phyloP scores from a whole-genome alignment of 495 filamentous ascomycete genomes.

The Podospora pseudopauciseta region DNA sequence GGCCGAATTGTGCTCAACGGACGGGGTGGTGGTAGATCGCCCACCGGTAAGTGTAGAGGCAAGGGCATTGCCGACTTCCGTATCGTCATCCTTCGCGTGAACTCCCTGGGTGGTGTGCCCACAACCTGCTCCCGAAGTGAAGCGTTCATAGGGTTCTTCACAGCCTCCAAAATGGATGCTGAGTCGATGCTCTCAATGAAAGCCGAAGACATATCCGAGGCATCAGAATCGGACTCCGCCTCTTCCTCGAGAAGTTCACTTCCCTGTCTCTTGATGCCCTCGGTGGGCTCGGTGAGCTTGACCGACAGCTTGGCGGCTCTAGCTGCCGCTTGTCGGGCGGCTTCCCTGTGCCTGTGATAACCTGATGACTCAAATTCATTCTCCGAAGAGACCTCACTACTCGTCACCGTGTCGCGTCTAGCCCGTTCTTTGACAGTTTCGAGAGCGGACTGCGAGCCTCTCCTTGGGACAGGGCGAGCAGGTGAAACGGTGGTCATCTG shows the following conservation, averaged over 20 bases:
- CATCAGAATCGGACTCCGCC: constrained; percentile 55
- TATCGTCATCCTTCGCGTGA: constrained; percentile 49
- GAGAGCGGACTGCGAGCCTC: constrained; percentile 73
- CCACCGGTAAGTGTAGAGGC: constrained; percentile 58
- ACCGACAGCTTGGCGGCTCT: constrained; percentile 39
- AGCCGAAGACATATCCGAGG: constrained; percentile 50
- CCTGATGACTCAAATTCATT: constrained; percentile 72
- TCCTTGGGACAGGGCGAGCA: constrained; percentile 40
- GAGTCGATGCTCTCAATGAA: constrained; percentile 55
- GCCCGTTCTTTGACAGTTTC: constrained; percentile 71
- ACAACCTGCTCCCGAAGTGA: constrained; percentile 50
- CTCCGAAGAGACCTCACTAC: constrained; percentile 88
- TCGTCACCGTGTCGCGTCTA: constrained; percentile 81
- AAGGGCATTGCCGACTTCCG: constrained; percentile 41
- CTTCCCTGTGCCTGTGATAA: constrained; percentile 57
- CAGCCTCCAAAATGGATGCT: constrained; percentile 49
- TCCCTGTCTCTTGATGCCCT: constrained; percentile 42
- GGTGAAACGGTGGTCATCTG: constrained; percentile 38
- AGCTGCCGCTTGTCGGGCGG: constrained; percentile 33
- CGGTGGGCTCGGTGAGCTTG: constrained; percentile 37
- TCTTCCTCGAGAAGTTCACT: constrained; percentile 57
- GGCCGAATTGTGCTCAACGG: constrained; percentile 82
- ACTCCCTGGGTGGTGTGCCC: constrained; percentile 51
- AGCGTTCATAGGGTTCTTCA: constrained; percentile 46
- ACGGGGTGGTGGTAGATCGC: constrained; percentile 81